Conservation (phyloP, 2,329 filamentous ascomycete species). For the Fonsecaea nubica region DNA sequence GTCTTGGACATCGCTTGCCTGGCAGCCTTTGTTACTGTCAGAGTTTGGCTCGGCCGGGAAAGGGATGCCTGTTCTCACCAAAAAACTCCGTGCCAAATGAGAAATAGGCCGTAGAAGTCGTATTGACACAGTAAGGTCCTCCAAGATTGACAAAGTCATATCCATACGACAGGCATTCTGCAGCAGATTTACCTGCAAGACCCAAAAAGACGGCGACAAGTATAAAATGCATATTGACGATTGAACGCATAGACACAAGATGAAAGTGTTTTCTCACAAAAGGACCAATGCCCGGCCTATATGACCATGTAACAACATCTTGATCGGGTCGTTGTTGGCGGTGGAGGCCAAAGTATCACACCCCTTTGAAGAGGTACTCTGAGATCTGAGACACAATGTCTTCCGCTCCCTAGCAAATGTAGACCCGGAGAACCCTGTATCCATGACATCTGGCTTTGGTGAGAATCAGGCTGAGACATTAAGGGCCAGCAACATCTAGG, state of each 20-base stretch:
- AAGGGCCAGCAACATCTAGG: constrained; percentile 6
- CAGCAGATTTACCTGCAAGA: constrained; percentile 20
- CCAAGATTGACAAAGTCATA: constrained; percentile 37
- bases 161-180: constrained; percentile 37
- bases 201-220: constrained; percentile 18
- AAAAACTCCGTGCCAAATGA: constrained; percentile 36
- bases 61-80: constrained; percentile 20
- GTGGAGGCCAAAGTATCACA: constrained; percentile 11
- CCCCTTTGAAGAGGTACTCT: neutral
- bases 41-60: neutral
- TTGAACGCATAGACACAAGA: constrained; percentile 3
- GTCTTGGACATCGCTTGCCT: constrained; percentile 33
- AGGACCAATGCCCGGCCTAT: constrained; percentile 14
- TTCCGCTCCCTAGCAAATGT: constrained; percentile 1
- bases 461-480: constrained; percentile 23
- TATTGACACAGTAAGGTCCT: constrained; percentile 39
- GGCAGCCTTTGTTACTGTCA: constrained; percentile 30
- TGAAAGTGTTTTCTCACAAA: neutral
- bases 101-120: constrained; percentile 36
- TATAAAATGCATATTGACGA: constrained; percentile 28
- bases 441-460: constrained; percentile 7
- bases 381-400: constrained; percentile 15
- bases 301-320: constrained; percentile 6
- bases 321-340: neutral
- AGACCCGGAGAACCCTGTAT: constrained; percentile 9